Percentiles rank a stretch among this genome's conserved stretches.
Evolutionary conservation across 2,329 filamentous ascomycete species (phyloP).

Genomic region (Fusarium tuaranense): DNA sequence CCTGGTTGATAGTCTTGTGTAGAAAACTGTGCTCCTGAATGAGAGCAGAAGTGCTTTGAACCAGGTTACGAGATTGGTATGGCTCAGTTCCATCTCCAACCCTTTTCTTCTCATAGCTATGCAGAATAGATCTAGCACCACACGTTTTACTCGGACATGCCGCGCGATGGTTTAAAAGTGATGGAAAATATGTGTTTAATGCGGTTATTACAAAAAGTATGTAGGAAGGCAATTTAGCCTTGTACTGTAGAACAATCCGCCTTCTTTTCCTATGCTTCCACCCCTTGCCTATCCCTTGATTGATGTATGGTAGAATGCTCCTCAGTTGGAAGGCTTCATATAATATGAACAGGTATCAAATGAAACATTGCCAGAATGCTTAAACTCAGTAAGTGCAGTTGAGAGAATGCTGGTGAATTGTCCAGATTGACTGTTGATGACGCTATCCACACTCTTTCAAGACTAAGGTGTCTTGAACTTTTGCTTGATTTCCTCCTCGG

Average conservation of each 20-base stretch:
- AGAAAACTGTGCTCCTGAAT: not conserved
- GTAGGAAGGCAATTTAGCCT: not conserved
- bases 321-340: not conserved
- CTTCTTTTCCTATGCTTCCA: not conserved
- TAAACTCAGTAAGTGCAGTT: not conserved
- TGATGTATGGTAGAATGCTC: not conserved
- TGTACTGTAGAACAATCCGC: not conserved
- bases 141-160: not conserved
- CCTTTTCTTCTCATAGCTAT: not conserved
- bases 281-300: not conserved
- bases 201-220: not conserved
- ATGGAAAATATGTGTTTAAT: not conserved
- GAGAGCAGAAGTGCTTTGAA: not conserved
- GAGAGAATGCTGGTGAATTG: not conserved
- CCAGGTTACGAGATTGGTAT: not conserved
- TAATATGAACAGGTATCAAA: not conserved
- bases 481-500: constrained; percentile 39
- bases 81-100: not conserved
- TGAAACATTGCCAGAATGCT: not conserved
- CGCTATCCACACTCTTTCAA: not conserved
- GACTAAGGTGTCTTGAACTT: constrained; percentile 33
- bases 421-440: not conserved
- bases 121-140: not conserved
- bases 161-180: not conserved
- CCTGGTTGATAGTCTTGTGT: not conserved